Evolutionary conservation across 495 filamentous ascomycete genomes (phyloP), one percentile per base, ranked within the genome.

Genomic region (Lophium mytilinum): DNA sequence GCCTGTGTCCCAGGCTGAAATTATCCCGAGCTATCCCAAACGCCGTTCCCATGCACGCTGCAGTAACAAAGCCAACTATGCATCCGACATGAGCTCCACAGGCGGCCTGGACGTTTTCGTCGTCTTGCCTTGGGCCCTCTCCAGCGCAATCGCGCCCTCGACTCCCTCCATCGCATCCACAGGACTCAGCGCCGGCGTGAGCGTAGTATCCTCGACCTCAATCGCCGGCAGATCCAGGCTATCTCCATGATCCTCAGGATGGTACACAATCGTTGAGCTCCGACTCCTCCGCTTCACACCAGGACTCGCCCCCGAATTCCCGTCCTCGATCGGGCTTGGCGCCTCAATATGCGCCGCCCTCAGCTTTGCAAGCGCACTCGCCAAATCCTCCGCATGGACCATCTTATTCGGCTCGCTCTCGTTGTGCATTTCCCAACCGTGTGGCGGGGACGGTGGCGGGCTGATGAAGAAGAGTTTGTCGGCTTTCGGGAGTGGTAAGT

Each of bases 401-500:
- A 89, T 84, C 72, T 89, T 91, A 71, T 98, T 98, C 34, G 93
- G 93, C 3, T 92, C 87, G 21, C 87, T 90, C 73, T 98, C 93
- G 47, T 88, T 75, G 64, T 82, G 82, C 75, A 90, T 80, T 71
- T 92, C 87, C 93, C 93, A 98, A 37, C 91, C 93, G 67, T 89
- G 86, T 2, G 93, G 93, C 49, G 93, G 93, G 56, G 78, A 83
- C 1, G 93, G 94, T 9, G 93, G 93, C 36, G 93, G 93, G 55
- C 83, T 88, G 75, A 98, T 96, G 75, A 98, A 97, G 80, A 96
- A 95, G 37, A 96, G 79, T 75, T 96, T 96, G 62, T 88, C 83
- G 42, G 83, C 75, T 60, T 95, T 88, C 12, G 93, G 93, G 1
- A 90, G 83, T 37, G 85, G 78, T 6, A 98, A 80, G 57, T 92